Conservation (phyloP, 1,284 basidiomycete genomes). For the Cutaneotrichosporon dermatis region DNA sequence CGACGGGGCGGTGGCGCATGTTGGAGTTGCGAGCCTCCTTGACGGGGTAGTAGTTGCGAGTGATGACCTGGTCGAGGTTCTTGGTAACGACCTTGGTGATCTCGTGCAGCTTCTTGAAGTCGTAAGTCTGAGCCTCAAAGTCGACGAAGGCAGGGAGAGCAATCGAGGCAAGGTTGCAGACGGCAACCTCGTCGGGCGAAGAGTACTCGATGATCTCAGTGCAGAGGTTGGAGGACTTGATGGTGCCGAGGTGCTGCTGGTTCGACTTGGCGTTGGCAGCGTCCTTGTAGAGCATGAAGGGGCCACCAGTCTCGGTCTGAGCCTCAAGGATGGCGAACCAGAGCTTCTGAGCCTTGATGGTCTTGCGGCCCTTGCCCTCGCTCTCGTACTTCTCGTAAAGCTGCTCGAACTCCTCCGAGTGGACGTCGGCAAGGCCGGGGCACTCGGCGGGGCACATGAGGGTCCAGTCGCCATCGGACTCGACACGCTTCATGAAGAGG, state of each 20-base stretch:
- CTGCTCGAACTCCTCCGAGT: slow-evolving; percentile 85
- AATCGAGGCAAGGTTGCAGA: slow-evolving; percentile 97
- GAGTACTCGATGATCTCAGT: slow-evolving; percentile 99
- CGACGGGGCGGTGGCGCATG: slow-evolving; percentile 96
- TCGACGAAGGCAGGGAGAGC: slow-evolving; percentile 85
- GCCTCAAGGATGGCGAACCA: slow-evolving; percentile 98
- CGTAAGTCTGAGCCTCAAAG: slow-evolving; percentile 57
- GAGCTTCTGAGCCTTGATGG: slow-evolving; percentile 92
- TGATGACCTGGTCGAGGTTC: slow-evolving; percentile 70
- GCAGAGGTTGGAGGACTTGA: slow-evolving; percentile 99
- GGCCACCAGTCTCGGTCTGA: slow-evolving; percentile 96
- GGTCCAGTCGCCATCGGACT: slow-evolving; percentile 83
- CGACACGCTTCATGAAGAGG: slow-evolving; percentile 96
- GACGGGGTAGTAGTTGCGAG: slow-evolving; percentile 69
- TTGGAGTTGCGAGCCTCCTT: slow-evolving; percentile 87
- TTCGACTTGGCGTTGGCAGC: slow-evolving; percentile 89
- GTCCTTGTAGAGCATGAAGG: slow-evolving; percentile 99
- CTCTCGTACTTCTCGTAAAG: slow-evolving; percentile 87
- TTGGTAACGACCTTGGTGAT: slow-evolving; percentile 86
- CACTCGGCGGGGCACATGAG: slow-evolving; percentile 98
- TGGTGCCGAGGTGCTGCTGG: slow-evolving; percentile 97
- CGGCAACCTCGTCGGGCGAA: slow-evolving; percentile 94
- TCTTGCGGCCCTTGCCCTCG: slow-evolving; percentile 80
- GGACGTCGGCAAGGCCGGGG: slow-evolving; percentile 82
- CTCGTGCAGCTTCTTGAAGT: slow-evolving; percentile 93